Evolutionary conservation across 345 rosid species (phyloP), one percentile per base, ranked within the genome.

Genomic region (Murraya koenigii): DNA sequence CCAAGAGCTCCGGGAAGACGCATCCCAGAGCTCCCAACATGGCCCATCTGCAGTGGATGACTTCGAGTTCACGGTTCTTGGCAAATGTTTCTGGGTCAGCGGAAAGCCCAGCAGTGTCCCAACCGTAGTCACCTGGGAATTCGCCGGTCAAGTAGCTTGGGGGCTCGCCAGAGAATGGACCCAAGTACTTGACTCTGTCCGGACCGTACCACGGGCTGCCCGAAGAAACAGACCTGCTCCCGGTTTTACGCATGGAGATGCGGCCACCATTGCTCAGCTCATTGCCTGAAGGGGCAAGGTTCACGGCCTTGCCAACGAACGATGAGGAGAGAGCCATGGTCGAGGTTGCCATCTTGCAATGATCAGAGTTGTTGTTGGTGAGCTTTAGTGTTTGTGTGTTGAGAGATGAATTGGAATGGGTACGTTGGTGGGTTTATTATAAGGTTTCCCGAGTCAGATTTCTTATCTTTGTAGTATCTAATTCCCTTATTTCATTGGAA

Each of bases 21-120:
- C 95, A 93, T 0, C 97, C 95, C 0, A 93, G 85, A 14, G 97
- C 95, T 20, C 95, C 95, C 15, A 92, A 84, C 97, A 90, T 92
- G 63, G 94, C 95, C 93, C 97, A 92, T 75, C 97, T 85, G 58
- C 63, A 59, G 84, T 93, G 97, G 86, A 93, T 93, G 23, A 93
- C 97, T 76, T 91, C 95, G 3, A 93, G 92, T 88, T 91, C 95
- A 28, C 96, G 92, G 92, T 91, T 93, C 88, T 84, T 91, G 44
- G 94, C 94, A n/a, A 93, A 94, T 63, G 98, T 92, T 80, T 90
- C 97, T 0, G 95, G 98, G 79, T 94, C 97, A 25, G 98, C 97
- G 0, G 97, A 92, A 56, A 94, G 90, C 7, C 98, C 98, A 6
- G 97, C 97, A 0, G 91, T 89, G 88, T 89, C 92, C 95, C 92